phyloP scores from a whole-genome alignment of 2,329 filamentous ascomycete species.

The Botrytis tulipae region DNA sequence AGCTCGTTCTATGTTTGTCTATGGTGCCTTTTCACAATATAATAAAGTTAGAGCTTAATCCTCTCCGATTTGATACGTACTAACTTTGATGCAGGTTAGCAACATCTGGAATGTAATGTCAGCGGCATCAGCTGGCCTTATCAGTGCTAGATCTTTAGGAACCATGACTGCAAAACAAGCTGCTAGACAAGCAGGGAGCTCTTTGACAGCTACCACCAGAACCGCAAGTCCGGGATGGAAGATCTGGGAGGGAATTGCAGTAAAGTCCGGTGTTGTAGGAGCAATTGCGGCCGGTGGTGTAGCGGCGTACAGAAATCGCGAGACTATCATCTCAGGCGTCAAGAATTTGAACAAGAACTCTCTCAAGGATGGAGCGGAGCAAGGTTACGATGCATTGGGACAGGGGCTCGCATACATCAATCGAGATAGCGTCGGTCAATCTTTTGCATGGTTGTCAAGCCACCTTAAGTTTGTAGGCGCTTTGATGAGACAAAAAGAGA shows the following conservation, averaged over 20 bases:
- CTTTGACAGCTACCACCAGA: constrained; percentile 24
- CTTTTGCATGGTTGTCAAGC: constrained; percentile 74
- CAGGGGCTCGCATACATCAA: constrained; percentile 57
- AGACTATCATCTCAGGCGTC: constrained; percentile 57
- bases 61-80: not conserved
- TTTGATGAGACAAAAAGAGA: constrained; percentile 69
- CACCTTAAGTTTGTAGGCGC: constrained; percentile 86
- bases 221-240: constrained; percentile 44
- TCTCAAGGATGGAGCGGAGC: constrained; percentile 45
- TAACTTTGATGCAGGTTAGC: constrained; percentile 46
- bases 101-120: constrained; percentile 58
- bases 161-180: constrained; percentile 27
- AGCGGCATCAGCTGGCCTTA: constrained; percentile 50
- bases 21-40: constrained; percentile 59
- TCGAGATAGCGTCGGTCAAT: constrained; percentile 59
- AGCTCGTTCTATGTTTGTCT: constrained; percentile 58
- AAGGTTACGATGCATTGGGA: constrained; percentile 38
- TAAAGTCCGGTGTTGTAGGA: constrained; percentile 78
- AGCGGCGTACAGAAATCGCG: constrained; percentile 75
- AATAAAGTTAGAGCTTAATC: constrained; percentile 46
- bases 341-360: constrained; percentile 40
- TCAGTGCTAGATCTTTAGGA: constrained; percentile 37
- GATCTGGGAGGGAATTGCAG: constrained; percentile 63
- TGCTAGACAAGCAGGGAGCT: constrained; percentile 29
- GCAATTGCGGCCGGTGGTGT: constrained; percentile 79